Percentiles rank a stretch among this genome's conserved stretches.
phyloP scores from a whole-genome alignment of 2,329 filamentous ascomycete species.

The Fusarium tupiense region DNA sequence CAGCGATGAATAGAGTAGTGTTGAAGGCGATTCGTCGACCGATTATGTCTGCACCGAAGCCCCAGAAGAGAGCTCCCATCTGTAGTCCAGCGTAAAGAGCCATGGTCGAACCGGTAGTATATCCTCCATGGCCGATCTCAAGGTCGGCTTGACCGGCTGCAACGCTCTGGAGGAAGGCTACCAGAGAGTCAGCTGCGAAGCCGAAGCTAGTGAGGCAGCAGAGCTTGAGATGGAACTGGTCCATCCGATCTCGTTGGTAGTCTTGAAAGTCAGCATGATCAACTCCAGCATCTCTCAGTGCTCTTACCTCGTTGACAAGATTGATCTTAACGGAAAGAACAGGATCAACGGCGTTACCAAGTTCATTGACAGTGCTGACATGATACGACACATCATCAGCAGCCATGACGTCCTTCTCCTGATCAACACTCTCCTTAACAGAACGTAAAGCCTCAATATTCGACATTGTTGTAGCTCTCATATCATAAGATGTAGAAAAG shows the following conservation, averaged over 20 bases:
- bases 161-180: neutral
- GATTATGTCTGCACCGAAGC: neutral
- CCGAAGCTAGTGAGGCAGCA: neutral
- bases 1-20: neutral
- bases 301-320: neutral
- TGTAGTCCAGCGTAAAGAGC: neutral
- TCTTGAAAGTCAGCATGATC: neutral
- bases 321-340: neutral
- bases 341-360: neutral
- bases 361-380: neutral
- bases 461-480: neutral
- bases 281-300: accelerated
- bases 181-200: neutral
- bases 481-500: neutral
- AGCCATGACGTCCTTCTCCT: neutral
- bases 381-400: neutral
- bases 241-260: neutral
- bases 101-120: neutral
- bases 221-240: neutral
- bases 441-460: neutral
- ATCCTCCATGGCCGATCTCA: neutral
- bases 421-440: neutral
- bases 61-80: slow-evolving; percentile 9
- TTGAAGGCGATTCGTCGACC: neutral
- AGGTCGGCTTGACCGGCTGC: neutral